Base-by-base conservation (phyloP, 331 rosid genomes). In the Rhamnella rubrinervis region DNA sequence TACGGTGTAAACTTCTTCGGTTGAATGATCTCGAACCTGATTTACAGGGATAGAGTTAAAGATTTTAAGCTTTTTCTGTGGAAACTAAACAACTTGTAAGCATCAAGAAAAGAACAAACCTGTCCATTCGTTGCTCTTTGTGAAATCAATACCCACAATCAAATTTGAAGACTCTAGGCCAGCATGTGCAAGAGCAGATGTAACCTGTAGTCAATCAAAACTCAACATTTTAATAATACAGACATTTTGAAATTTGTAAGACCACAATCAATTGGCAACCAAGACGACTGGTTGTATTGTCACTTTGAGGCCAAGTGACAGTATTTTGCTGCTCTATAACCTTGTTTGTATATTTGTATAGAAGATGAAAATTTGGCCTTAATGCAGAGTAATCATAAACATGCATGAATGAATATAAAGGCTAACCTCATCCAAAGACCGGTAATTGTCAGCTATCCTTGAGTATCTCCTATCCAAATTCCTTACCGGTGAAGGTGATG, bases 81-180 rank as follows among this genome's bases (percentile, higher is more conserved):
- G 18, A 60, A 58, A 49, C 40, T 38, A 70, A 21, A 51, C 20
- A 65, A 68, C 12, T 58, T 64, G 28, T 50, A 61, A 70, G 71
- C 56, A 73, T 70, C 70, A 74, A 66, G 75, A 63, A 39, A 51
- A 69, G 57, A 68, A 52, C 26, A 28, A 56, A 86, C 97, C 97
- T 88, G 96, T 93, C 98, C 98, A 93, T 74, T 93, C 95, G 59
- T 93, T 93, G 87, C 97, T 93, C 89, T 93, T 93, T 6, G 97
- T 93, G 89, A 90, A 88, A 87, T 93, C 98, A 80, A 93, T 87
- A 66, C 96, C 98, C 73, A 93, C 96, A 56, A 90, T 88, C 80
- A 93, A 87, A 81, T 93, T 93, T 53, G 97, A 93, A 76, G 97
- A 93, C 85, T 90, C 98, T 31, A 93, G 83, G 38, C 98, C 98